phyloP scores from a whole-genome alignment of 2,329 filamentous ascomycete genomes.

The Amphichorda felina region DNA sequence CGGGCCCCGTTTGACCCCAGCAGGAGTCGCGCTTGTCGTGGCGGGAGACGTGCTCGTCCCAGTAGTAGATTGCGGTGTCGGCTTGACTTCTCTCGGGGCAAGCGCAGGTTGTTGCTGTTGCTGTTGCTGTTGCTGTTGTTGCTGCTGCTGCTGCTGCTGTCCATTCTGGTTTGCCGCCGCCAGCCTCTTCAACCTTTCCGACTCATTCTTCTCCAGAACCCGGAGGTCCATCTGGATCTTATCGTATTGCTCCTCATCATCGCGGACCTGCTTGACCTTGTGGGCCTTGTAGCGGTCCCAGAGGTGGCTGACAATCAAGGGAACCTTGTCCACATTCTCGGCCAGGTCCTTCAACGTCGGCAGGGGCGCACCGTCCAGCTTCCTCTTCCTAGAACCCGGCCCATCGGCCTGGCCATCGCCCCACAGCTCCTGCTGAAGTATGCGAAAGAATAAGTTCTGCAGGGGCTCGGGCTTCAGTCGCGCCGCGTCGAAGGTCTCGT shows the following conservation, averaged over 20 bases:
- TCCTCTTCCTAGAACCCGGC: conserved; percentile 55
- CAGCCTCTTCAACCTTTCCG: conserved; percentile 20
- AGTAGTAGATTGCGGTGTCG: conserved; percentile 1
- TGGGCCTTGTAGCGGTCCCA: conserved; percentile 65
- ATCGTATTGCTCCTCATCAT: conserved; percentile 60
- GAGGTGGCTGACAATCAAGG: conserved; percentile 58
- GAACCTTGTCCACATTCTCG: conserved; percentile 56
- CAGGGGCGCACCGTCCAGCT: conserved; percentile 50
- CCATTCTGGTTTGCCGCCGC: conserved; percentile 2
- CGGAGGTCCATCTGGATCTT: conserved; percentile 55
- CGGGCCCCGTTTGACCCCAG: conserved; percentile 12
- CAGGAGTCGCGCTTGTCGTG: conserved; percentile 8
- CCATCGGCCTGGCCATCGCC: conserved; percentile 30
- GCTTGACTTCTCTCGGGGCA: conserved; percentile 19
- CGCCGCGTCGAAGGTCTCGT: conserved; percentile 58
- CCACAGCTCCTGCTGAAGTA: conserved; percentile 63
- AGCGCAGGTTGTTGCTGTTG: conserved; percentile 11
- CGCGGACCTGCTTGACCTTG: conserved; percentile 56
- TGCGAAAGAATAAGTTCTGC: conserved; percentile 62
- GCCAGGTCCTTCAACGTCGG: conserved; percentile 55
- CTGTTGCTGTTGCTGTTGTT: background rate
- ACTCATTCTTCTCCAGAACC: conserved; percentile 45
- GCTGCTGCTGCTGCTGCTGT: background rate
- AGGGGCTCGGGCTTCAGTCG: conserved; percentile 70
- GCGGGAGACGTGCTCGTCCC: conserved; percentile 9